A percentile compares a stretch with the other conserved stretches of the same genome.
Evolutionary conservation across 2,329 filamentous ascomycete genomes (phyloP).

Genomic region (Hyphodiscus sp.): DNA sequence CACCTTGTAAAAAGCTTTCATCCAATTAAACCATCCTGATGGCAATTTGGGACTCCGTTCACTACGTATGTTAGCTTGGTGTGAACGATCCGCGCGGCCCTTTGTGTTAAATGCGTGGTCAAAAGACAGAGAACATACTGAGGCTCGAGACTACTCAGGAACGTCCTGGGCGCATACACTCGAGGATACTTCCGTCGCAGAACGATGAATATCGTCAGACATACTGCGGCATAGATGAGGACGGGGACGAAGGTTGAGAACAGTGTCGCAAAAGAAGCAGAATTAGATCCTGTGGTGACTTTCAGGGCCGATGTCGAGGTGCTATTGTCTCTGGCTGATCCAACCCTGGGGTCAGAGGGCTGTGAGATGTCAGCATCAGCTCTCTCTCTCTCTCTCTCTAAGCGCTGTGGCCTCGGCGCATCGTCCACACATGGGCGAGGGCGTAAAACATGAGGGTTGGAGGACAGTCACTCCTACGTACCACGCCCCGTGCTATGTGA

Average conservation of each 20-base stretch:
- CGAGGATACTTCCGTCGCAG: slow-evolving; percentile 42
- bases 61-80: slow-evolving; percentile 17
- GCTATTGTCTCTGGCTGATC: slow-evolving; percentile 37
- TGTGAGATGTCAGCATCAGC: slow-evolving; percentile 6
- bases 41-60: slow-evolving; percentile 28
- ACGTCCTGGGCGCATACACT: slow-evolving; percentile 50
- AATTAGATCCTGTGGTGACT: slow-evolving; percentile 33
- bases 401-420: background rate
- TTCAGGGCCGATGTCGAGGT: slow-evolving; percentile 31
- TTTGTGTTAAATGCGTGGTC: too few relatives aligned
- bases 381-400: background rate
- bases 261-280: slow-evolving; percentile 35
- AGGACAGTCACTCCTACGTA: background rate
- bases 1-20: slow-evolving; percentile 28
- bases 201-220: slow-evolving; percentile 45
- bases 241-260: slow-evolving; percentile 49
- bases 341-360: slow-evolving; percentile 35
- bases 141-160: slow-evolving; percentile 42
- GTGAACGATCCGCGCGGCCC: background rate
- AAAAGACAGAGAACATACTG: slow-evolving; percentile 32
- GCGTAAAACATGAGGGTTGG: background rate
- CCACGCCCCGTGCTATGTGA: background rate
- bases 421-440: background rate
- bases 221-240: slow-evolving; percentile 40
- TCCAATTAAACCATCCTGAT: slow-evolving; percentile 31